Base-by-base conservation (phyloP, 225 moss, liverwort and hornwort species). In the Anthoceros angustus region DNA sequence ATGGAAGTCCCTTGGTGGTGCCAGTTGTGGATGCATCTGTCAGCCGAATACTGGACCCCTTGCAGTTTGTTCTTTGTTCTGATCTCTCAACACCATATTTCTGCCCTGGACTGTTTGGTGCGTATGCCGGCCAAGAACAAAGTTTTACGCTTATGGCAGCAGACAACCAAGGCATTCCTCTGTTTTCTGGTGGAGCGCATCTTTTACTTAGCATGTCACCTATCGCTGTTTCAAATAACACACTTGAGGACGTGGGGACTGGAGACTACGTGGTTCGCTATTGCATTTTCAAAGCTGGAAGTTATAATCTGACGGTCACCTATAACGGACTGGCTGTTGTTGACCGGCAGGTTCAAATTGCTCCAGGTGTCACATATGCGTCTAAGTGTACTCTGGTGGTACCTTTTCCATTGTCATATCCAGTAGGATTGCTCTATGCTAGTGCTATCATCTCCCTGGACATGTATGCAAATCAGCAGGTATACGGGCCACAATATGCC, bases 1-100 rank as follows among this genome's bases (percentile, higher is more conserved):
- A 23, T 23, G 55, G 55, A 55, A 55, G 55, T 23, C 55, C 55
- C 23, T 55, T 55, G 55, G 55, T 55, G 55, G 55, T 55, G n/a
- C 55, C 55, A 7, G 55, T 55, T 55, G 55, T 55, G 23, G 55
- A 55, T 15, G 16, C 55, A 55, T 23, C 6, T 18, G 55, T 55
- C 6, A 23, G 23, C 7, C 55, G 55, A 12, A 6, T 55, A 23
- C 55, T 55, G 5, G 55, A 55, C 23, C 55, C 55, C n/a, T 55
- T 23, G 7, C 8, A 55, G 23, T 55, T 55, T 23, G 23, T 55
- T 23, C 55, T 55, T 6, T 55, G 55, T 55, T 18, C n/a, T 55
- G 55, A 23, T 23, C 18, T 55, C 14, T 55, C 55, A 55, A 55
- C 55, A 15, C n/a, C 55, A 9, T 18, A 23, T 23, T 55, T 55